Evolutionary conservation across 768 basidiomycete genomes (phyloP).

Genomic region (Cystoderma amianthinum): DNA sequence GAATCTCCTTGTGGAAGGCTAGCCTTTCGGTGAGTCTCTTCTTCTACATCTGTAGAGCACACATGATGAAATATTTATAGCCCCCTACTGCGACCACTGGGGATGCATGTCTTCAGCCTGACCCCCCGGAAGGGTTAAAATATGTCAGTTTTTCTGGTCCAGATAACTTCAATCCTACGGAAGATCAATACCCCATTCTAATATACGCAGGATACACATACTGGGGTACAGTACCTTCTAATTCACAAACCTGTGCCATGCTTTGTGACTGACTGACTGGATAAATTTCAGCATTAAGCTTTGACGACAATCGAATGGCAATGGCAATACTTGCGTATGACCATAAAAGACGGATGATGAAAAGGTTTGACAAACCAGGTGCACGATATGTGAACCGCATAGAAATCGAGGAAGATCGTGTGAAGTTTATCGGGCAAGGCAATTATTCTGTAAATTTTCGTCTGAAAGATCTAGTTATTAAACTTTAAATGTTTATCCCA

Average conservation of each 20-base stretch:
- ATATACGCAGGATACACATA: conserved; percentile 1
- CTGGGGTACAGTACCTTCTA: neutral
- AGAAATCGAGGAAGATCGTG: neutral
- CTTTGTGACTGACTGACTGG: too few species aligned
- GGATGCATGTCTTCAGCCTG: neutral
- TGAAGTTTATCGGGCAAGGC: neutral
- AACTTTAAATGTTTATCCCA: too few species aligned
- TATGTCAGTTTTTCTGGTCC: neutral
- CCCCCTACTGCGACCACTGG: neutral
- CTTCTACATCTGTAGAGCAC: too few species aligned
- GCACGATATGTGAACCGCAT: neutral
- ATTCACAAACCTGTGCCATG: neutral
- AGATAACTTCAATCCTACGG: neutral
- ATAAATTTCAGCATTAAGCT: neutral
- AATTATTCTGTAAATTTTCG: neutral
- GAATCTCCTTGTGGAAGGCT: neutral
- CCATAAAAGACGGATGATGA: conserved; percentile 1
- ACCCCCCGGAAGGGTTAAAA: neutral
- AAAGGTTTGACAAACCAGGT: neutral
- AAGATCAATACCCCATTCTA: neutral
- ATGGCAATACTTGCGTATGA: neutral
- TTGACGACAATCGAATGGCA: neutral
- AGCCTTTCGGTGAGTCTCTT: neutral
- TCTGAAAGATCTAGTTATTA: neutral
- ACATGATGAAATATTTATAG: neutral